These are phyloP conservation scores for Aspergillus spinulosporus DNA, from an alignment of 2,329 filamentous ascomycete species.

Conservation along the genomic window DNA sequence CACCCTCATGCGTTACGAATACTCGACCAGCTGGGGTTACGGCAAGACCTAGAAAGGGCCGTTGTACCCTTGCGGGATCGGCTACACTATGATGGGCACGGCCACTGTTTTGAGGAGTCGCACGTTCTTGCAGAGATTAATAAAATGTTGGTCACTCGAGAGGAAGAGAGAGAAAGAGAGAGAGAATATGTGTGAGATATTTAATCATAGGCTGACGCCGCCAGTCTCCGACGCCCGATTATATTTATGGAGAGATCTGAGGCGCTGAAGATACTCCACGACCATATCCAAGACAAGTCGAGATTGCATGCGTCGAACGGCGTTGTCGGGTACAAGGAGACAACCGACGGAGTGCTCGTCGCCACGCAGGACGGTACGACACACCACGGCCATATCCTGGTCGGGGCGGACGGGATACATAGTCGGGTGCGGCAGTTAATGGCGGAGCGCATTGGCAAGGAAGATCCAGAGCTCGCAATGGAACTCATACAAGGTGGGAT, in stretches of 20 bases:
- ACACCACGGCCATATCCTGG: neutral
- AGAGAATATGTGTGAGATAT: too few relatives aligned
- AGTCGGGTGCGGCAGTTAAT: slow-evolving; percentile 1
- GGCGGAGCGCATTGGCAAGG: neutral
- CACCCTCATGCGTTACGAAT: neutral
- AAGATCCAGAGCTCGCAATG: neutral
- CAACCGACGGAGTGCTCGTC: neutral
- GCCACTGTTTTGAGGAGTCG: slow-evolving; percentile 3
- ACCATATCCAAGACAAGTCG: neutral
- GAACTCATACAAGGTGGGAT: neutral
- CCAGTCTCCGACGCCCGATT: neutral
- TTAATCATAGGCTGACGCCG: too few relatives aligned
- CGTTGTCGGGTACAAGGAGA: neutral
- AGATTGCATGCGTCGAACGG: neutral
- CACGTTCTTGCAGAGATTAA: neutral
- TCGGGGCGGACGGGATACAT: slow-evolving; percentile 5
- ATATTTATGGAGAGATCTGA: slow-evolving; percentile 4
- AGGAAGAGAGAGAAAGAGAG: too few relatives aligned
- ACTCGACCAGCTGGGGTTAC: slow-evolving; percentile 5
- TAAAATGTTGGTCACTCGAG: neutral
- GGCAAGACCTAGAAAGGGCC: neutral
- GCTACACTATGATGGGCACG: neutral
- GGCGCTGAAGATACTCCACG: slow-evolving; percentile 1
- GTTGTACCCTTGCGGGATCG: neutral
- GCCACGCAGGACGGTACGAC: neutral